These are phyloP conservation scores for Podospora bellae-mahoneyi DNA, from an alignment of 495 filamentous ascomycete species.

Conservation along the genomic window DNA sequence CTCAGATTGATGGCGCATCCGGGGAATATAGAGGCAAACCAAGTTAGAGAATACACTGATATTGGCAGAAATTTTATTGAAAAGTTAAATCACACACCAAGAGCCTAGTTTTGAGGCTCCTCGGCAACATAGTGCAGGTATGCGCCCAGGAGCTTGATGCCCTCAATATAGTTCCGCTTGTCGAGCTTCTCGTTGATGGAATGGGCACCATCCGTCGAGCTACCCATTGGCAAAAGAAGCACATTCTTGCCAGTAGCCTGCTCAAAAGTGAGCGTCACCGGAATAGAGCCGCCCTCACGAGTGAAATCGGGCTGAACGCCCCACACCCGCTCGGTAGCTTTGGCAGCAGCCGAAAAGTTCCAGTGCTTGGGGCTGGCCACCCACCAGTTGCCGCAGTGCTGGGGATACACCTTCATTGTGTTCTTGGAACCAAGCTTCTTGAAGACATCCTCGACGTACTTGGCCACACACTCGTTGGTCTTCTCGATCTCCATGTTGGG, in stretches of 20 bases:
- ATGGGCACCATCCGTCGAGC: conserved; percentile 92
- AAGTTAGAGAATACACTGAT: background rate
- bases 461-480: conserved; percentile 78
- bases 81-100: background rate
- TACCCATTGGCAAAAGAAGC: conserved; percentile 91
- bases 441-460: conserved; percentile 74
- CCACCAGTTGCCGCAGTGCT: conserved; percentile 98
- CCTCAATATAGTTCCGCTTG: conserved; percentile 94
- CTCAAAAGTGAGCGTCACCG: conserved; percentile 95
- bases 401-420: conserved; percentile 69
- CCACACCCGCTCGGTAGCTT: conserved; percentile 90
- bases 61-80: background rate
- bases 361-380: conserved; percentile 94
- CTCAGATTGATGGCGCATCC: background rate
- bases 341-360: conserved; percentile 92
- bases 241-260: conserved; percentile 99
- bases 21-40: background rate
- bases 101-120: conserved; percentile 57
- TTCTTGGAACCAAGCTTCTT: conserved; percentile 87
- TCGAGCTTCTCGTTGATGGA: conserved; percentile 98
- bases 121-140: conserved; percentile 97
- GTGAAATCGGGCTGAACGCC: conserved; percentile 92
- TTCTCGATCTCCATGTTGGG: conserved; percentile 93
- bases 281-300: conserved; percentile 93
- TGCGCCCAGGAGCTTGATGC: conserved; percentile 90